phyloP scores from a whole-genome alignment of 1,139 yeast species.

The Yamadazyma oceani region DNA sequence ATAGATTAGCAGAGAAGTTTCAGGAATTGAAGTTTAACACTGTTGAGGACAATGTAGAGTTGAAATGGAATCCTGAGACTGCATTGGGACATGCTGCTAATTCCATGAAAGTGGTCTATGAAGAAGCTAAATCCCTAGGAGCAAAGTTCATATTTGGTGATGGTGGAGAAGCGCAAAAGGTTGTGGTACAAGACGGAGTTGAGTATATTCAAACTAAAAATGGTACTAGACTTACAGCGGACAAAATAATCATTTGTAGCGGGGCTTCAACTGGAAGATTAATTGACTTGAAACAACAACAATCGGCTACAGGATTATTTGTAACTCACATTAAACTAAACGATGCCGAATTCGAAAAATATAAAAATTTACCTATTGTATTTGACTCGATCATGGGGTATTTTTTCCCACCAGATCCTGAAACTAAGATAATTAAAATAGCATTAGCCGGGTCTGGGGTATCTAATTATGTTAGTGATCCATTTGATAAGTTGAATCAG shows the following conservation, averaged over 20 bases:
- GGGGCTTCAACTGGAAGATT: constrained; percentile 34
- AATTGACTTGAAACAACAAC: constrained; percentile 30
- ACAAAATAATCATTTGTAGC: constrained; percentile 25
- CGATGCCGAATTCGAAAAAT: not conserved
- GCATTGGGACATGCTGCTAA: constrained; percentile 34
- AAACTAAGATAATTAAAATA: constrained; percentile 34
- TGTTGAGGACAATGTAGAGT: constrained; percentile 11
- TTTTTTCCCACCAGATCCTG: constrained; percentile 35
- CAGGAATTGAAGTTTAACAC: constrained; percentile 26
- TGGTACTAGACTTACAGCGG: constrained; percentile 26
- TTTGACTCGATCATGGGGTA: constrained; percentile 45
- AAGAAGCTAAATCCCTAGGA: constrained; percentile 23
- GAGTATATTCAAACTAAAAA: constrained; percentile 19
- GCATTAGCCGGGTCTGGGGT: constrained; percentile 39
- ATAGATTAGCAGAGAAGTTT: constrained; percentile 23
- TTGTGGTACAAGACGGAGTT: constrained; percentile 9
- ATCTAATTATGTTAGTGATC: constrained; percentile 23
- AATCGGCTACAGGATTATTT: constrained; percentile 35
- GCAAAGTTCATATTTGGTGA: constrained; percentile 30
- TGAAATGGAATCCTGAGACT: constrained; percentile 23
- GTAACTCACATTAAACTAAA: constrained; percentile 31
- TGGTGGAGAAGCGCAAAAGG: constrained; percentile 18
- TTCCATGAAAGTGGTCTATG: constrained; percentile 23
- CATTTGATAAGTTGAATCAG: constrained; percentile 16
- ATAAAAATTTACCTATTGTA: constrained; percentile 28